Percentiles rank a stretch among this genome's conserved stretches.
Evolutionary conservation across 805 yeast species (phyloP).

Genomic region (Metschnikowia lunata): DNA sequence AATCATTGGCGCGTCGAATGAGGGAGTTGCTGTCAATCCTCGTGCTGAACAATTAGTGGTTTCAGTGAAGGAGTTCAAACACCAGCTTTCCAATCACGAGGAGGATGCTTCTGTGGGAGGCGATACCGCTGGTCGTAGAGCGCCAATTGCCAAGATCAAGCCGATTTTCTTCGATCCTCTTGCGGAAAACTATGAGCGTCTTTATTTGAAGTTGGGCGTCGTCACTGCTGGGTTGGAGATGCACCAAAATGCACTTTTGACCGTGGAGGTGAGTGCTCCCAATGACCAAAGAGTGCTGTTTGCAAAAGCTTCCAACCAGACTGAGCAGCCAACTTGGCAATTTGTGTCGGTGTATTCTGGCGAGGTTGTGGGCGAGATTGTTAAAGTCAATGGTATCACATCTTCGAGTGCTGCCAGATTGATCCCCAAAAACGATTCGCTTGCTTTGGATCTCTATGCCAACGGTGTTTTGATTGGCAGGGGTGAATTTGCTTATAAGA

Average conservation of each 20-base stretch:
- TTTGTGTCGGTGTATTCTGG: constrained; percentile 69
- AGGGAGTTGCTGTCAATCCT: constrained; percentile 77
- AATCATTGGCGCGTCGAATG: constrained; percentile 67
- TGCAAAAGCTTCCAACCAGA: constrained; percentile 65
- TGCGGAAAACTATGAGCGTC: constrained; percentile 54
- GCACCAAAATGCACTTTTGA: constrained; percentile 40
- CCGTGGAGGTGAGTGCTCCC: constrained; percentile 52
- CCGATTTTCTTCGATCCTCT: constrained; percentile 63
- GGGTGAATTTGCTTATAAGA: constrained; percentile 49
- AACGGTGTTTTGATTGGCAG: constrained; percentile 63
- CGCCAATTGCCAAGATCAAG: constrained; percentile 61
- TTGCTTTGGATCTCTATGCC: constrained; percentile 52
- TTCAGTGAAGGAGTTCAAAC: constrained; percentile 69
- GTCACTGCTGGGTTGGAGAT: constrained; percentile 29
- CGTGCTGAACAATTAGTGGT: constrained; percentile 69
- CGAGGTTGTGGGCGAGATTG: constrained; percentile 68
- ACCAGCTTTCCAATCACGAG: constrained; percentile 26
- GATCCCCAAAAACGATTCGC: constrained; percentile 45
- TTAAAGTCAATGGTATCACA: constrained; percentile 55
- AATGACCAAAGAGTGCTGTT: constrained; percentile 49
- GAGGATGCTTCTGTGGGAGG: neutral
- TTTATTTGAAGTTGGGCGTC: constrained; percentile 57
- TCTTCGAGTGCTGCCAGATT: constrained; percentile 32
- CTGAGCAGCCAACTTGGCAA: constrained; percentile 52
- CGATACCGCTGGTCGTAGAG: constrained; percentile 27